Conservation (phyloP, 1,139 yeast species). For the Nematodospora anomalae region DNA sequence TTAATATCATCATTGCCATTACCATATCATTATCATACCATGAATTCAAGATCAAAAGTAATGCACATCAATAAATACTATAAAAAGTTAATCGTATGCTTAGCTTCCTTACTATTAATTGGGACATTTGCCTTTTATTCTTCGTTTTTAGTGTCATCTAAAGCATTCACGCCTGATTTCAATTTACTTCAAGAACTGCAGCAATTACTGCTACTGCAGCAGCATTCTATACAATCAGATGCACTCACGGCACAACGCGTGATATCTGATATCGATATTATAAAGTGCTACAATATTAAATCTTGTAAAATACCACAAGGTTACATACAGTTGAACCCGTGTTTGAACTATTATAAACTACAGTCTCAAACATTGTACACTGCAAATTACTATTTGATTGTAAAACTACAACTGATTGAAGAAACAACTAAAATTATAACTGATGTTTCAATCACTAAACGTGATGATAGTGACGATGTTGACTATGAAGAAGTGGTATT, state of each 20-base stretch:
- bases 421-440: slow-evolving; percentile 16
- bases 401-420: slow-evolving; percentile 14
- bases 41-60: not conserved
- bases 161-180: too few species aligned
- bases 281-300: slow-evolving; percentile 12
- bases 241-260: slow-evolving; percentile 5
- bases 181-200: too few species aligned
- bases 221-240: slow-evolving; percentile 1
- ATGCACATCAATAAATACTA: slow-evolving; percentile 7
- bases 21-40: not conserved
- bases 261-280: slow-evolving; percentile 11
- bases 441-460: slow-evolving; percentile 16
- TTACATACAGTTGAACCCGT: slow-evolving; percentile 12
- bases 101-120: not conserved
- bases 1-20: too few species aligned
- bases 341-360: slow-evolving; percentile 12
- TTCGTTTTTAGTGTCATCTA: too few species aligned
- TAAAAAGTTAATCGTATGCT: slow-evolving; percentile 3
- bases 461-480: slow-evolving; percentile 9
- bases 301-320: slow-evolving; percentile 13
- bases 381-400: slow-evolving; percentile 17
- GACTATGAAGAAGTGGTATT: slow-evolving; percentile 8
- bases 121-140: too few species aligned
- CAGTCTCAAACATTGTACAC: slow-evolving; percentile 1
- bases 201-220: slow-evolving; percentile 3